Evolutionary conservation across 2,329 filamentous ascomycete genomes (phyloP).

Genomic region (Pyrenophora graminea): DNA sequence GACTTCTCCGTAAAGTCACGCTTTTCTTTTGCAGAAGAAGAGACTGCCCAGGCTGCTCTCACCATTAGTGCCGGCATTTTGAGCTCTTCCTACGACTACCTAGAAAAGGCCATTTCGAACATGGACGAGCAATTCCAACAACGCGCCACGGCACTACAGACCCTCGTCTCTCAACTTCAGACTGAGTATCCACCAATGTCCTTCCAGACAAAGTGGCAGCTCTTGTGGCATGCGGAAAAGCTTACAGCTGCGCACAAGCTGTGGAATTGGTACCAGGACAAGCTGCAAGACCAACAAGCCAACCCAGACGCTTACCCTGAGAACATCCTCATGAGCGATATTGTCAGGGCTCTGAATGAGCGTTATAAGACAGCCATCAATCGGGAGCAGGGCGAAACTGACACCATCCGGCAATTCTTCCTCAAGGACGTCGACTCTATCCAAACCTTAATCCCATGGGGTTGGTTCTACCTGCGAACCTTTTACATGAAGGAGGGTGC

Average conservation of each 20-base stretch:
- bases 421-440: slow-evolving; percentile 66
- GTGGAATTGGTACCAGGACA: slow-evolving; percentile 79
- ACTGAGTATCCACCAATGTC: slow-evolving; percentile 68
- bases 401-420: slow-evolving; percentile 85
- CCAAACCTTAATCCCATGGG: slow-evolving; percentile 77
- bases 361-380: slow-evolving; percentile 72
- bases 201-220: slow-evolving; percentile 71
- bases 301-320: slow-evolving; percentile 62
- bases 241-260: slow-evolving; percentile 77
- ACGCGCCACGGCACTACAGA: slow-evolving; percentile 73
- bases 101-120: slow-evolving; percentile 73
- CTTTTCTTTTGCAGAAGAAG: slow-evolving; percentile 67
- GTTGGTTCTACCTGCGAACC: slow-evolving; percentile 68
- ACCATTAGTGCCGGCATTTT: slow-evolving; percentile 81
- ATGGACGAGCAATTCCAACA: slow-evolving; percentile 79
- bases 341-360: slow-evolving; percentile 76
- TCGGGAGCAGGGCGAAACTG: slow-evolving; percentile 69
- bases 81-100: slow-evolving; percentile 73
- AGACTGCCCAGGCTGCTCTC: slow-evolving; percentile 77
- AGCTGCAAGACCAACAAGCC: slow-evolving; percentile 70
- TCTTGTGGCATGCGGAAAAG: slow-evolving; percentile 91
- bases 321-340: slow-evolving; percentile 72
- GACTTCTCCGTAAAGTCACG: slow-evolving; percentile 73
- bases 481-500: slow-evolving; percentile 71
- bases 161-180: slow-evolving; percentile 73